Percentiles rank a stretch among this genome's conserved stretches.
Evolutionary conservation across 345 rosid genomes (phyloP).

Genomic region (Populus ilicifolia): DNA sequence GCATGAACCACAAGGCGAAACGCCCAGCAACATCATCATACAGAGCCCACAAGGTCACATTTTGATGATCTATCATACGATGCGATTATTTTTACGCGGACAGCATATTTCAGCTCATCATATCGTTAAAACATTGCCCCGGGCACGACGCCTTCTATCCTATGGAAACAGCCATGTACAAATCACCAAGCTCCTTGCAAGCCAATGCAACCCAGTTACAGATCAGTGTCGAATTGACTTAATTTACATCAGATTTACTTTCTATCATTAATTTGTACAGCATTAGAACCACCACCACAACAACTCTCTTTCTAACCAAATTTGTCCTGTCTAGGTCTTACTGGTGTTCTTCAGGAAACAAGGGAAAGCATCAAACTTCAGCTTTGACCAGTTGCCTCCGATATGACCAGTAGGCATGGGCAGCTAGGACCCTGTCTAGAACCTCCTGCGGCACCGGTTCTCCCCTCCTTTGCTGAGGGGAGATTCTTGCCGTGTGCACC

Average conservation of each 20-base stretch:
- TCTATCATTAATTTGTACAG: slow-evolving; percentile 1
- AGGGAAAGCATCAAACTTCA: not conserved
- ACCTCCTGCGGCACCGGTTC: slow-evolving; percentile 34
- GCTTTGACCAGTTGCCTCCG: slow-evolving; percentile 14
- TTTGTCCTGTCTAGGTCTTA: not conserved
- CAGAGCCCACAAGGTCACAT: no score
- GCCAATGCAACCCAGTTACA: not conserved
- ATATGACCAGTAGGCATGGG: slow-evolving; percentile 26
- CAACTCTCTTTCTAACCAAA: not conserved
- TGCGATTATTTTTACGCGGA: no score
- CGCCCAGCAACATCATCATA: no score
- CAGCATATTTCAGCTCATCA: no score
- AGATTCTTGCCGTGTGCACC: slow-evolving; percentile 35
- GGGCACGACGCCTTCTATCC: not conserved
- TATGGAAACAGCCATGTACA: not conserved
- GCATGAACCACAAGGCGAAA: no score
- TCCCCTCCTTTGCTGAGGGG: slow-evolving; percentile 38
- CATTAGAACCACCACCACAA: not conserved
- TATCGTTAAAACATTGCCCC: not conserved
- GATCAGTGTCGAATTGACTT: not conserved
- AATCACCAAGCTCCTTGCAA: not conserved
- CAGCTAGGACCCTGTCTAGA: slow-evolving; percentile 30
- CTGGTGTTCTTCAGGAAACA: not conserved
- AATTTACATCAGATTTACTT: slow-evolving; percentile 2
- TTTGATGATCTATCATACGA: no score